Conservation (phyloP, 176 grass and related monocot genomes). For the Rhipidocladum racemiflorum region DNA sequence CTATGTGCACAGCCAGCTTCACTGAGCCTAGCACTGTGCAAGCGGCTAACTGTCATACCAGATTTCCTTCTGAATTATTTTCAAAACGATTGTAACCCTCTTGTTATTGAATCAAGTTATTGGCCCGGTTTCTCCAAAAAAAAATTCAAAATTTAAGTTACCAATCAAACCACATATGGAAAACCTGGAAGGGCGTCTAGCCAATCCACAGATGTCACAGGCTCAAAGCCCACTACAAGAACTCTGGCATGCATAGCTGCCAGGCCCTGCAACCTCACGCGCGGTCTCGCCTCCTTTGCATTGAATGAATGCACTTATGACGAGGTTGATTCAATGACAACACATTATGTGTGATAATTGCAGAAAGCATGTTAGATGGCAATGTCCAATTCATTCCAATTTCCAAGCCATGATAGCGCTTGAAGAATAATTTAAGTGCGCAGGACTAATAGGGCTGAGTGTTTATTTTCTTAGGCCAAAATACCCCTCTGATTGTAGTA, state of each 20-base stretch:
- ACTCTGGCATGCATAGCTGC: not conserved
- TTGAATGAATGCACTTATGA: not conserved
- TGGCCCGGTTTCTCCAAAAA: not conserved
- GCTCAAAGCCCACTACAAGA: not conserved
- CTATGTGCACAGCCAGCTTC: not conserved
- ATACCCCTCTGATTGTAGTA: too few relatives aligned
- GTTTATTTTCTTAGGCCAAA: too few relatives aligned
- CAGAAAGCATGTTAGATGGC: not conserved
- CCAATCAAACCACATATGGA: not conserved
- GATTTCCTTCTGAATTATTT: not conserved
- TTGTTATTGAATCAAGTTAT: slow-evolving; percentile 3
- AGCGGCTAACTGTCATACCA: not conserved
- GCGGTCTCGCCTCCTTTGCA: not conserved
- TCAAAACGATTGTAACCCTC: not conserved
- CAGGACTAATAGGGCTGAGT: too few relatives aligned
- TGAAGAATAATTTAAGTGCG: not conserved
- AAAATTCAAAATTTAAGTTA: not conserved
- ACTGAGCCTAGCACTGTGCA: not conserved
- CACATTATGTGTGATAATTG: not conserved
- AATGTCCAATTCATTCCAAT: not conserved
- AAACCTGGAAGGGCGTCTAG: not conserved
- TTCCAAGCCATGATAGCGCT: not conserved
- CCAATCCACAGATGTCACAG: not conserved
- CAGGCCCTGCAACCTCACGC: too few relatives aligned
- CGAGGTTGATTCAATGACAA: not conserved